Percentiles rank a stretch among this genome's conserved stretches.
These are phyloP conservation scores for Fraxinus americana DNA, from an alignment of 257 asterid genomes.

Conservation along the genomic window DNA sequence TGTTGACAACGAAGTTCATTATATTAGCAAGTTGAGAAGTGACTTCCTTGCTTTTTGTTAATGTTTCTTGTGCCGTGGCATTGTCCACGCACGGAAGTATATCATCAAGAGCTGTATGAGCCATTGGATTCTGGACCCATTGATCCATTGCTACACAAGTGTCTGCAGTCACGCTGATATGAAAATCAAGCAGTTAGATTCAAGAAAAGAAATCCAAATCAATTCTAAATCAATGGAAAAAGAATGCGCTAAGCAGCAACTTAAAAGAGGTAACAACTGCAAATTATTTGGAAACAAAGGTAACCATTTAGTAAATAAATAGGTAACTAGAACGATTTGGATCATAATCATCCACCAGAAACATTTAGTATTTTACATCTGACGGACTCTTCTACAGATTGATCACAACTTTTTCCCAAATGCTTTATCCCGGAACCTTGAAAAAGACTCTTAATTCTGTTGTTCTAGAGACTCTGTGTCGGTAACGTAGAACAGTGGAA, in stretches of 20 bases:
- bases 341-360: neutral
- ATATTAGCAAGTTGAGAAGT: conserved; percentile 65
- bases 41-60: conserved; percentile 65
- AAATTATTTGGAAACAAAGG: neutral
- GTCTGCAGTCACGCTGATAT: conserved; percentile 69
- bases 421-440: no score
- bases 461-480: no score
- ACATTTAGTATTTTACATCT: neutral
- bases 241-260: neutral
- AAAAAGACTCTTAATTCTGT: no score
- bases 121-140: conserved; percentile 80
- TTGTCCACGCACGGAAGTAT: conserved; percentile 81
- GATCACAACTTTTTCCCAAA: no score
- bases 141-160: conserved; percentile 86
- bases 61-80: conserved; percentile 71
- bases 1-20: conserved; percentile 69
- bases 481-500: neutral
- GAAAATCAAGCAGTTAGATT: conserved; percentile 13
- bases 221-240: neutral
- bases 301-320: neutral
- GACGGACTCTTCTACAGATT: no score
- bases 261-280: neutral
- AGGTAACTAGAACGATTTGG: neutral
- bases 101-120: conserved; percentile 85
- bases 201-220: neutral